Conservation (phyloP, 306 rosid genomes). For the Oxytropis ochrocephala region DNA sequence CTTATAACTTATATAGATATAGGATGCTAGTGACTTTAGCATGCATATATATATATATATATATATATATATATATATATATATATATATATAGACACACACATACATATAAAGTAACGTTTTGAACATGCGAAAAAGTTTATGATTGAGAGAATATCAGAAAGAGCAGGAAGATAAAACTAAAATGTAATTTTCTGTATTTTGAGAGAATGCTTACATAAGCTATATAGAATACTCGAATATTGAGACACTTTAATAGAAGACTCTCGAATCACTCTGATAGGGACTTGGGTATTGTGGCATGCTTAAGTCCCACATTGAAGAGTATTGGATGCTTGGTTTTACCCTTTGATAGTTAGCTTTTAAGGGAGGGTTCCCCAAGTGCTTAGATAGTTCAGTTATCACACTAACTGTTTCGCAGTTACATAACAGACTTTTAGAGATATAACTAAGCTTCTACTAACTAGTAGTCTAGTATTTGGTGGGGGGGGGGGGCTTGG, state of each 20-base stretch:
- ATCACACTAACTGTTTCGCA: background rate
- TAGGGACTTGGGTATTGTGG: too few relatives aligned
- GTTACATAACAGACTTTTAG: background rate
- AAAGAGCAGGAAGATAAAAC: background rate
- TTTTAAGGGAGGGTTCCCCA: too few relatives aligned
- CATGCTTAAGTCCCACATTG: too few relatives aligned
- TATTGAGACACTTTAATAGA: background rate
- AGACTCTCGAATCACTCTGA: background rate
- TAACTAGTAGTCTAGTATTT: too few relatives aligned
- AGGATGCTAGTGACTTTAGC: background rate
- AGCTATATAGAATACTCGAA: background rate
- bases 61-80: too few relatives aligned
- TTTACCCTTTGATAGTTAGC: too few relatives aligned
- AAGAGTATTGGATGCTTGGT: too few relatives aligned
- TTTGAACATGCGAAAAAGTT: background rate
- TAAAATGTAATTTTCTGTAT: too few relatives aligned
- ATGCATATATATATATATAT: background rate
- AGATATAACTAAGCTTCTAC: background rate
- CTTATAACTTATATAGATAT: background rate
- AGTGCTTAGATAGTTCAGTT: too few relatives aligned
- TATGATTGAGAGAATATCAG: background rate
- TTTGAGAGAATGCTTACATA: background rate
- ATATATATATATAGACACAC: too few relatives aligned
- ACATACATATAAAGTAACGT: background rate
- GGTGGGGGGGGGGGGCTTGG: background rate